These are phyloP conservation scores for Nakaseomyces sp. DNA, from an alignment of 1,139 yeast species.

Conservation along the genomic window DNA sequence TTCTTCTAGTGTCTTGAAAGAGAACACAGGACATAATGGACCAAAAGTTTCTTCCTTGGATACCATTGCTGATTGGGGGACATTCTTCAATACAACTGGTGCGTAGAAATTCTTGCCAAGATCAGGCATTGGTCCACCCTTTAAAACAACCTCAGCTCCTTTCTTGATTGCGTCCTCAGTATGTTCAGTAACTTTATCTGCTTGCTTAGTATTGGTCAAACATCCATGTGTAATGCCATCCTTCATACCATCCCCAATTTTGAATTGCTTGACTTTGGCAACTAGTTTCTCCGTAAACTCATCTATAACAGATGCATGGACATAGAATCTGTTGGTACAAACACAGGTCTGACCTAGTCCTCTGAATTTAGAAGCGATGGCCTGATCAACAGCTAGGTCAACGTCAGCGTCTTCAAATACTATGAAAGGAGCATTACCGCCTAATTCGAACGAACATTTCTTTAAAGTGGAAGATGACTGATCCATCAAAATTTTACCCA, in stretches of 20 bases:
- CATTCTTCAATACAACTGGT: conserved; percentile 63
- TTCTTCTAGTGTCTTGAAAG: conserved; percentile 57
- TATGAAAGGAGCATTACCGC: conserved; percentile 90
- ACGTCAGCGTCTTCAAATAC: conserved; percentile 79
- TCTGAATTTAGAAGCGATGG: conserved; percentile 60
- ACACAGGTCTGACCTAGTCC: conserved; percentile 79
- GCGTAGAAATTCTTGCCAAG: conserved; percentile 69
- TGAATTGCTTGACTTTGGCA: conserved; percentile 44
- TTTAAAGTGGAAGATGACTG: conserved; percentile 73
- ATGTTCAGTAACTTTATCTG: conserved; percentile 61
- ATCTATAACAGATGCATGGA: conserved; percentile 55
- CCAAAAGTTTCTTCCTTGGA: conserved; percentile 80
- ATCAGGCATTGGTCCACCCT: conserved; percentile 60
- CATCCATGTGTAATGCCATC: conserved; percentile 71
- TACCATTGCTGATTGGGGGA: conserved; percentile 54
- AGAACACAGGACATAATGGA: conserved; percentile 73
- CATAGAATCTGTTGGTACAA: conserved; percentile 67
- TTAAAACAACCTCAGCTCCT: conserved; percentile 57
- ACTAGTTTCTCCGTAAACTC: conserved; percentile 47
- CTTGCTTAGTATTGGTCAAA: conserved; percentile 57
- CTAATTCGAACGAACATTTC: conserved; percentile 78
- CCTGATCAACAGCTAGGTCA: conserved; percentile 67
- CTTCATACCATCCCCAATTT: conserved; percentile 68
- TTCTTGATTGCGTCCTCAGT: conserved; percentile 64
- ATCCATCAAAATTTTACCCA: conserved; percentile 71